These are phyloP conservation scores for Strobilomyces echinocephalus DNA, from an alignment of 768 basidiomycete genomes.

Conservation along the genomic window DNA sequence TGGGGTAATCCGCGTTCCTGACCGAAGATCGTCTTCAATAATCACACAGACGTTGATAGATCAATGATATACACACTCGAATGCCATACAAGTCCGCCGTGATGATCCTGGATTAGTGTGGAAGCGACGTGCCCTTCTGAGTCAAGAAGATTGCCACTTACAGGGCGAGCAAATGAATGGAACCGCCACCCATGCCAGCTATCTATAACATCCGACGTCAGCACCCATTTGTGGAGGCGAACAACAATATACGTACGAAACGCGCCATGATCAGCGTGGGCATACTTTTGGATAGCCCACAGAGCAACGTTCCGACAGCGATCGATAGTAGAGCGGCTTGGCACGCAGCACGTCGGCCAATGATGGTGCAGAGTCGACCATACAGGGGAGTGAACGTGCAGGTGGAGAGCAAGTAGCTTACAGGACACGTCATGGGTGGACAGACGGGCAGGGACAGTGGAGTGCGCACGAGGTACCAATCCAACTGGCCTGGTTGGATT, in stretches of 20 bases:
- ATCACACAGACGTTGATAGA: not conserved
- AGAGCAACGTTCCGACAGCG: constrained; percentile 11
- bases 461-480: constrained; percentile 22
- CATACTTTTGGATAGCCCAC: constrained; percentile 9
- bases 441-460: too few relatives aligned
- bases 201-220: constrained; percentile 4
- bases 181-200: constrained; percentile 21
- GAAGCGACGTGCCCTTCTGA: too few relatives aligned
- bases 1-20: constrained; percentile 15
- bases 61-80: constrained; percentile 4
- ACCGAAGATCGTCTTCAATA: not conserved
- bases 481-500: constrained; percentile 28
- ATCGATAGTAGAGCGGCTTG: constrained; percentile 10
- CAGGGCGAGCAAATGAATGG: constrained; percentile 20
- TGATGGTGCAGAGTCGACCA: constrained; percentile 15
- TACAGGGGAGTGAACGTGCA: constrained; percentile 19
- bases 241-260: constrained; percentile 24
- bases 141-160: not conserved
- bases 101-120: constrained; percentile 11
- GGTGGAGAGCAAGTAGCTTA: constrained; percentile 12
- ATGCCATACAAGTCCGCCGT: constrained; percentile 20
- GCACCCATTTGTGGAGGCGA: not conserved
- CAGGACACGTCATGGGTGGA: too few relatives aligned
- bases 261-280: constrained; percentile 10
- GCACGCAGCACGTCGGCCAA: constrained; percentile 12